These are phyloP conservation scores for Globisporangium paroecandrum DNA, from an alignment of 352 stramenopile species.

Conservation along the genomic window DNA sequence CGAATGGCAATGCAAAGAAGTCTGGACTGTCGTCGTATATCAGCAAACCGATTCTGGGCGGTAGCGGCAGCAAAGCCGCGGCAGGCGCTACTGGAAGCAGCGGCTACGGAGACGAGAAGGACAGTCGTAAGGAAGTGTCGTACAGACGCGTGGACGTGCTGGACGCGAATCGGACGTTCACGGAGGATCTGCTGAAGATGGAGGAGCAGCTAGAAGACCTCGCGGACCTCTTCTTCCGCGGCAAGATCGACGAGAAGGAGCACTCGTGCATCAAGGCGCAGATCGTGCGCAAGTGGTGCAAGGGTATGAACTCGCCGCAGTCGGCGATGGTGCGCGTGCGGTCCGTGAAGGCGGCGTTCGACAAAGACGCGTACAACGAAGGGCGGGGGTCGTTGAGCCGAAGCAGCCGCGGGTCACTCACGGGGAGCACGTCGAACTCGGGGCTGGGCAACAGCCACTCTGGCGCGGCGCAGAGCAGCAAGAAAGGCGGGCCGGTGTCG, in stretches of 20 bases:
- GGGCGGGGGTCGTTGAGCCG: constrained; percentile 18
- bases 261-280: constrained; percentile 80
- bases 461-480: constrained; percentile 16
- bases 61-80: constrained; percentile 20
- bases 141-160: constrained; percentile 71
- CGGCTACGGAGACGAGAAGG: constrained; percentile 32
- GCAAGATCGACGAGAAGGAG: constrained; percentile 84
- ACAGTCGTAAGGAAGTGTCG: constrained; percentile 41
- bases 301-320: constrained; percentile 74
- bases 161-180: constrained; percentile 63
- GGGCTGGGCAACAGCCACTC: constrained; percentile 17
- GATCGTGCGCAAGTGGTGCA: constrained; percentile 82
- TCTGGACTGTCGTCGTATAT: constrained; percentile 57
- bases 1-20: constrained; percentile 21
- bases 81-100: constrained; percentile 7
- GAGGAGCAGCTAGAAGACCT: constrained; percentile 78
- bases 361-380: constrained; percentile 20
- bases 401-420: constrained; percentile 23
- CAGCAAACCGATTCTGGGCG: constrained; percentile 49
- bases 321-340: constrained; percentile 74
- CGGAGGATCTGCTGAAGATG: constrained; percentile 72
- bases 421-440: constrained; percentile 22
- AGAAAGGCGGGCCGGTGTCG: constrained; percentile 36
- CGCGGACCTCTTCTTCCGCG: constrained; percentile 60
- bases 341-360: constrained; percentile 48